Base-by-base conservation (phyloP, 805 yeast species). In the Metschnikowia similis region DNA sequence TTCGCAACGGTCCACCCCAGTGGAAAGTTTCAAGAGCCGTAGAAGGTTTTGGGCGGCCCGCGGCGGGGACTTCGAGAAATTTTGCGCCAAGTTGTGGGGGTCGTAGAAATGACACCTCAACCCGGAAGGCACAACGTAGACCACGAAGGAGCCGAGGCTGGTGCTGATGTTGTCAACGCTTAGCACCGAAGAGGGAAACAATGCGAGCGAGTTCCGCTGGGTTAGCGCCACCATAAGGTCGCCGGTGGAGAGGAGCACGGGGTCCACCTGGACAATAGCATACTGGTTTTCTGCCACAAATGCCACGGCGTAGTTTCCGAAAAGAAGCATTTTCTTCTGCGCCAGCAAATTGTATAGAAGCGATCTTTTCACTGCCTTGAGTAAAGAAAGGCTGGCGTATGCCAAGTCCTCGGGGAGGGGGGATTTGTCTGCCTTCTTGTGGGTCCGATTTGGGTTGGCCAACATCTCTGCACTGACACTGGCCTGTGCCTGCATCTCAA, bases 61-160 rank as follows among this genome's bases (percentile, higher is more conserved):
- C 2, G 66, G 62, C 39, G 70, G 64, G 5, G 59, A 52, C 44
- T 51, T 53, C 13, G 69, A 58, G 56, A 65, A 66, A 46, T 61
- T 64, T 35, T 53, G 58, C 29, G 51, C 47, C n/a, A 58, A 41
- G 36, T 60, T 59, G 10, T 52, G 48, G 11, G 60, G 41, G 48
- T 72, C 74, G 50, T 61, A 71, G 41, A 74, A 58, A 55, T 73
- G 78, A 43, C 76, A 72, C 47, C 78, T 59, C 29, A 74, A 65
- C 2, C 76, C 77, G 17, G 73, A 67, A 3, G 78, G 78, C 2
- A 70, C 57, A 34, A 74, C 59, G 49, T 73, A 74, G 5, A 73
- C 64, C 38, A 66, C 71, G 51, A 65, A 73, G n/a, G 54, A 35
- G n/a, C 52, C 51, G 37, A 50, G 47, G 8, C 47, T 53, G 32